Base-by-base conservation (phyloP, 106 monocot genomes). In the Vanilla planifolia region DNA sequence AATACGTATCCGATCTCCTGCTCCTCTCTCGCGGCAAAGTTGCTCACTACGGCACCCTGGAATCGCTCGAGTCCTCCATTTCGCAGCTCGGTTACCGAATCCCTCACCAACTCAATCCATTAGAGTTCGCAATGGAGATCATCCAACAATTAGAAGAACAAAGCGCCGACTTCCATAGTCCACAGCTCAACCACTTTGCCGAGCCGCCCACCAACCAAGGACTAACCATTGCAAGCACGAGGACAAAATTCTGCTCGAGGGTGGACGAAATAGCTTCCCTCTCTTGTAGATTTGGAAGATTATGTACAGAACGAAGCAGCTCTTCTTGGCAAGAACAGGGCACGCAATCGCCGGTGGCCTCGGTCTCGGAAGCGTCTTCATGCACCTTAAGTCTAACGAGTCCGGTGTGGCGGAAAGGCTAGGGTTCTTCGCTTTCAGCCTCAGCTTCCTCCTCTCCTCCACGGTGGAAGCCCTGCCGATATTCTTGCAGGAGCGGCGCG, bases 381-480 rank as follows among this genome's bases (percentile, higher is more conserved):
- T 81, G 7, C 66, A 61, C 23, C 33, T 88, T 13, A 76, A 74
- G 50, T 29, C 39, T 19, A 55, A 75, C 41, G 33, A 61, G 11
- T 66, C 70, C 8, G 91, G 91, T 5, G 76, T 85, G 0, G 59
- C 91, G 0, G 77, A 91, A 64, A 62, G 87, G 60, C 81, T 96
- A 0, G 91, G 96, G 11, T 73, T 96, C 32, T 96, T 96, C 62
- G 90, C 96, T 15, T 96, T 96, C 78, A 79, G 62, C 25, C 74
- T 96, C 22, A 96, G 96, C 71, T 96, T 91, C 61, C 87, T 96
- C 51, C 91, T 96, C 32, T 96, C 91, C n/a, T 91, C 96, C 6
- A 91, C 96, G 0, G 91, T 96, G 0, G 96, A 96, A 57, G 91
- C 86, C 0, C 74, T 96, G 0, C 91, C 91, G 0, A 83, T 96